These are phyloP conservation scores for Hyaloscypha variabilis DNA, from an alignment of 495 filamentous ascomycete genomes.

Conservation along the genomic window DNA sequence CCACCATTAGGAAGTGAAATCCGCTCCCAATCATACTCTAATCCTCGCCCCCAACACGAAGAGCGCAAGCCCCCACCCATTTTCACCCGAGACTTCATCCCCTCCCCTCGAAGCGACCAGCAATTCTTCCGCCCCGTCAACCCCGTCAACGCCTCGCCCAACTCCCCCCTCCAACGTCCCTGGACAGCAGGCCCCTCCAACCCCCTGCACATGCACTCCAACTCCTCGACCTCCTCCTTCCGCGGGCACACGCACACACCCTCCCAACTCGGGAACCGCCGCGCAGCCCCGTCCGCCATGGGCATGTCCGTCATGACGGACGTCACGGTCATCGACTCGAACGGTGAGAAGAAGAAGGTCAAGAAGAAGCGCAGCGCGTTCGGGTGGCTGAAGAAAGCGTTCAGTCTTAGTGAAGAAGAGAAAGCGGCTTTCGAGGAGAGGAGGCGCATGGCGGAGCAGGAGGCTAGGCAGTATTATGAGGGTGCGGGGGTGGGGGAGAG, in stretches of 20 bases:
- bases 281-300: slow-evolving; percentile 38
- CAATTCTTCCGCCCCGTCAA: slow-evolving; percentile 56
- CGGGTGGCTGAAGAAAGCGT: slow-evolving; percentile 62
- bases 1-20: neutral
- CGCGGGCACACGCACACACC: slow-evolving; percentile 43
- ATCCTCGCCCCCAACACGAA: slow-evolving; percentile 7
- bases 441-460: slow-evolving; percentile 29
- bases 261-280: slow-evolving; percentile 42
- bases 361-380: slow-evolving; percentile 64
- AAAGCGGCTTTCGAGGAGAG: slow-evolving; percentile 51
- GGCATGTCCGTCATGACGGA: slow-evolving; percentile 47
- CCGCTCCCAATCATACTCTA: neutral
- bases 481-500: neutral
- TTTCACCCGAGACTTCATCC: slow-evolving; percentile 39
- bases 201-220: slow-evolving; percentile 31
- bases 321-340: slow-evolving; percentile 24
- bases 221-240: slow-evolving; percentile 29
- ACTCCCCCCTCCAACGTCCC: slow-evolving; percentile 57
- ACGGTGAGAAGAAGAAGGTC: slow-evolving; percentile 40
- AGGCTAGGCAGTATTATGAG: slow-evolving; percentile 16
- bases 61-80: neutral
- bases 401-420: slow-evolving; percentile 58
- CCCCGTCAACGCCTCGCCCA: slow-evolving; percentile 54
- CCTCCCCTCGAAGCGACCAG: slow-evolving; percentile 52
- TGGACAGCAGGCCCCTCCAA: slow-evolving; percentile 45